Conservation (phyloP, 352 stramenopile genomes). For the Globisporangium nodosum region DNA sequence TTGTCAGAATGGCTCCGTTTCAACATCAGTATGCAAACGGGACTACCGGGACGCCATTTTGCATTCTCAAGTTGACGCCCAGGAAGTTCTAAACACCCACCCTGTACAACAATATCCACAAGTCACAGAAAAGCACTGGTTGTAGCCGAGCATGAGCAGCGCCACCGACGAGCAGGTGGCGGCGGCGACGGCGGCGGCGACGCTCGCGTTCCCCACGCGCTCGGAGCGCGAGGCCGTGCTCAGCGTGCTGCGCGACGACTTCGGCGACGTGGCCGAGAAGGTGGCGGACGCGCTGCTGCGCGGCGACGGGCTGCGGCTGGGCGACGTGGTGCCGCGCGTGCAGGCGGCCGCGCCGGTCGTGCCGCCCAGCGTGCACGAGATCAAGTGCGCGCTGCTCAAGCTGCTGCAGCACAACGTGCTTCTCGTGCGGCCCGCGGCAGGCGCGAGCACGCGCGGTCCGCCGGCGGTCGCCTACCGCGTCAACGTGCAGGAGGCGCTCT, state of each 20-base stretch:
- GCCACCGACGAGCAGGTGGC: neutral
- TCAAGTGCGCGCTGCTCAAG: slow-evolving; percentile 82
- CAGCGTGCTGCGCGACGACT: slow-evolving; percentile 77
- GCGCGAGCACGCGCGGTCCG: slow-evolving; percentile 13
- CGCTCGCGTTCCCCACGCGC: slow-evolving; percentile 43
- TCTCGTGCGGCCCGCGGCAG: slow-evolving; percentile 30
- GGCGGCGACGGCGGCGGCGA: neutral
- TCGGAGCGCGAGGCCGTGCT: slow-evolving; percentile 71
- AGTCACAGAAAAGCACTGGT: too few species aligned
- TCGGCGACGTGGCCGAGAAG: slow-evolving; percentile 62
- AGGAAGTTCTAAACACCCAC: too few species aligned
- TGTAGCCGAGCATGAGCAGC: neutral
- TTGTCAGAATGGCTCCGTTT: neutral
- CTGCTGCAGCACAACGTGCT: slow-evolving; percentile 86
- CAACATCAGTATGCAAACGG: too few species aligned
- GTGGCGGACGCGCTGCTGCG: slow-evolving; percentile 58
- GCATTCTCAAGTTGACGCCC: too few species aligned
- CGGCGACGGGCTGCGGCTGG: slow-evolving; percentile 55
- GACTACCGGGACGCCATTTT: neutral
- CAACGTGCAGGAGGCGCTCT: slow-evolving; percentile 76
- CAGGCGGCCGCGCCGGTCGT: slow-evolving; percentile 26
- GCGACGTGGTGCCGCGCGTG: slow-evolving; percentile 60
- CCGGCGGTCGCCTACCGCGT: slow-evolving; percentile 15
- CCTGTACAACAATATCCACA: too few species aligned
- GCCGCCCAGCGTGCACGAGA: slow-evolving; percentile 55